These are phyloP conservation scores for Malus hybrid DNA, from an alignment of 331 rosid species.

Conservation along the genomic window DNA sequence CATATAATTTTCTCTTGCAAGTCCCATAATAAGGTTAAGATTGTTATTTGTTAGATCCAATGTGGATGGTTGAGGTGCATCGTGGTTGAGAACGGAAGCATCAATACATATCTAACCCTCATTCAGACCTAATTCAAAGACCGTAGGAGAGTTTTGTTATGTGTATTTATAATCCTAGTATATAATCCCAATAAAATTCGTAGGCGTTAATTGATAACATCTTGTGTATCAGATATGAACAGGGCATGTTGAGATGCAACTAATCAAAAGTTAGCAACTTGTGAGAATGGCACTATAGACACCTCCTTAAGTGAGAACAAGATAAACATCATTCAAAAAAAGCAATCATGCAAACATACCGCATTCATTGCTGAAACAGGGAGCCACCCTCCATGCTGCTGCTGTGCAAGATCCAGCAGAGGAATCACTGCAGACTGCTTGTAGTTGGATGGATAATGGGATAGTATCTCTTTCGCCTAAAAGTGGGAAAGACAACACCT, in stretches of 20 bases:
- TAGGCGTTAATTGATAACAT: no score
- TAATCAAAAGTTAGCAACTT: no score
- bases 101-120: not conserved
- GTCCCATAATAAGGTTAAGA: no score
- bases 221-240: not conserved
- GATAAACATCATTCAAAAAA: not conserved
- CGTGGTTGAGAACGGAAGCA: not conserved
- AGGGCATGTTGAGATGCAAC: no score
- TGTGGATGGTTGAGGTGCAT: no score
- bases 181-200: no score
- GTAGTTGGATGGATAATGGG: slow-evolving; percentile 24
- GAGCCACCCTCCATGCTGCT: slow-evolving; percentile 99
- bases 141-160: not conserved
- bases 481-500: not conserved
- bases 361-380: slow-evolving; percentile 98
- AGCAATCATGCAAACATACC: slow-evolving; percentile 39
- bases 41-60: no score
- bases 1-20: no score
- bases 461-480: slow-evolving; percentile 78
- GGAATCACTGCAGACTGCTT: slow-evolving; percentile 98
- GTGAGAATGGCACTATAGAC: no score
- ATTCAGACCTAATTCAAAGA: not conserved
- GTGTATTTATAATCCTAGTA: not conserved
- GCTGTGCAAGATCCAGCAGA: slow-evolving; percentile 96
- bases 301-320: not conserved